Evolutionary conservation across 1,284 basidiomycete genomes (phyloP).

Genomic region (Ceratobasidium sp.): DNA sequence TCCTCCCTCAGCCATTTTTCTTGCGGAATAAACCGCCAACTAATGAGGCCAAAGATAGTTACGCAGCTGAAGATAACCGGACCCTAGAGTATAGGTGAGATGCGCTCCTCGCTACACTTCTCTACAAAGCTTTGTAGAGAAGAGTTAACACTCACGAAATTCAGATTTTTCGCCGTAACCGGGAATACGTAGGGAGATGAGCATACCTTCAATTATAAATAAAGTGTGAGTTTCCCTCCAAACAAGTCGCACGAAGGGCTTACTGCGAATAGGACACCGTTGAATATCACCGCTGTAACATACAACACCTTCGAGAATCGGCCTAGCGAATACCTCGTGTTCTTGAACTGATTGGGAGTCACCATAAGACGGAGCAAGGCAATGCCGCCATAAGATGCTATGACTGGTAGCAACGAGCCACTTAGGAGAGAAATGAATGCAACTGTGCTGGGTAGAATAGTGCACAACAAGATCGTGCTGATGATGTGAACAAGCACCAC

Average conservation of each 20-base stretch:
- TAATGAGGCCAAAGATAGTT: slow-evolving; percentile 54
- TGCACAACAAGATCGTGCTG: slow-evolving; percentile 54
- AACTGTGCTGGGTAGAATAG: slow-evolving; percentile 56
- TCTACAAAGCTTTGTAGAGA: too few species aligned
- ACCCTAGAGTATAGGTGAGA: too few species aligned
- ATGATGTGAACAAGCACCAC: slow-evolving; percentile 52
- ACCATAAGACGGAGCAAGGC: slow-evolving; percentile 54
- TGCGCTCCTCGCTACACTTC: slow-evolving; percentile 45
- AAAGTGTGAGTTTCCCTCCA: slow-evolving; percentile 16
- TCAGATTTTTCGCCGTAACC: slow-evolving; percentile 53
- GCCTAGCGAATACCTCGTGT: slow-evolving; percentile 55
- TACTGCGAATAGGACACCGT: slow-evolving; percentile 52
- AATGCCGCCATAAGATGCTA: slow-evolving; percentile 57
- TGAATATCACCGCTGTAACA: slow-evolving; percentile 54
- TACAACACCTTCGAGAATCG: slow-evolving; percentile 54
- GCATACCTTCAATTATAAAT: slow-evolving; percentile 47
- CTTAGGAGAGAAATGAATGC: slow-evolving; percentile 58
- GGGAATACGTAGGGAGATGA: slow-evolving; percentile 55
- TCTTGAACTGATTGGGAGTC: slow-evolving; percentile 55
- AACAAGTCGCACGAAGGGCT: slow-evolving; percentile 5
- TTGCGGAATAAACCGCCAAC: slow-evolving; percentile 54
- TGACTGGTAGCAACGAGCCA: slow-evolving; percentile 55
- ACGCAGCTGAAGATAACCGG: slow-evolving; percentile 53
- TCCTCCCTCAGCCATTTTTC: slow-evolving; percentile 54
- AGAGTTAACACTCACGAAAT: slow-evolving; percentile 49